Conservation (phyloP, 2,329 filamentous ascomycete species). For the Penicillium decumbens region DNA sequence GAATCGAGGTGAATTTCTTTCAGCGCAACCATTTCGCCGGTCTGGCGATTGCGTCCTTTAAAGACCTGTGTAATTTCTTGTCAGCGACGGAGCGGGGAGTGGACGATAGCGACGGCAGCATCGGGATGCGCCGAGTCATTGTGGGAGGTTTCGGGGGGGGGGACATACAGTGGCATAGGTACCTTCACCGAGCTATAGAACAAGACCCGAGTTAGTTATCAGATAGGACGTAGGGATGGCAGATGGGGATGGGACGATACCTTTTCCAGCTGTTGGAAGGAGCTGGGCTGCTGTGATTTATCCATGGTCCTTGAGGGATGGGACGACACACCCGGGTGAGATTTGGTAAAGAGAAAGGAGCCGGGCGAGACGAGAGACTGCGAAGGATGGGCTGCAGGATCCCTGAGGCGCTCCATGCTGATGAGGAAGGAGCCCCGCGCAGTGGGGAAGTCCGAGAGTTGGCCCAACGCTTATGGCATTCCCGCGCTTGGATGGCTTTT, state of each 20-base stretch:
- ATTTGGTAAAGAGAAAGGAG: conserved; percentile 34
- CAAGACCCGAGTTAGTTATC: conserved; percentile 27
- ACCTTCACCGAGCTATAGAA: conserved; percentile 73
- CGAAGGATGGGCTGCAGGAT: conserved; percentile 26
- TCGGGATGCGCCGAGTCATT: not conserved
- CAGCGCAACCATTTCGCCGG: conserved; percentile 89
- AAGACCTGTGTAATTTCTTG: conserved; percentile 64
- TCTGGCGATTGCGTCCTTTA: conserved; percentile 95
- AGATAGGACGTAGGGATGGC: conserved; percentile 2
- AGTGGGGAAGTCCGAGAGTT: conserved; percentile 15
- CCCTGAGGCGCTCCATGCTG: conserved; percentile 24
- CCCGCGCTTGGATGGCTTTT: not conserved
- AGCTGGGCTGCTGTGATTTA: conserved; percentile 85
- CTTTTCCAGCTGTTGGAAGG: conserved; percentile 98
- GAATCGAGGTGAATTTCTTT: conserved; percentile 99
- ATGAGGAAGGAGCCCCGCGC: conserved; percentile 25
- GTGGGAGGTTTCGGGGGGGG: not conserved
- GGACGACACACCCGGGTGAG: conserved; percentile 16
- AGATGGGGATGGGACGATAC: conserved; percentile 26
- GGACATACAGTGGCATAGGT: conserved; percentile 87
- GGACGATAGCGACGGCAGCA: conserved; percentile 1
- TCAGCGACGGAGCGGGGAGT: conserved; percentile 17
- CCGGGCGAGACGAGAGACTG: conserved; percentile 34
- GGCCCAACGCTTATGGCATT: conserved; percentile 16
- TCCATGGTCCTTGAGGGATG: conserved; percentile 60